phyloP scores from a whole-genome alignment of 768 basidiomycete species.

The Panus rudis region DNA sequence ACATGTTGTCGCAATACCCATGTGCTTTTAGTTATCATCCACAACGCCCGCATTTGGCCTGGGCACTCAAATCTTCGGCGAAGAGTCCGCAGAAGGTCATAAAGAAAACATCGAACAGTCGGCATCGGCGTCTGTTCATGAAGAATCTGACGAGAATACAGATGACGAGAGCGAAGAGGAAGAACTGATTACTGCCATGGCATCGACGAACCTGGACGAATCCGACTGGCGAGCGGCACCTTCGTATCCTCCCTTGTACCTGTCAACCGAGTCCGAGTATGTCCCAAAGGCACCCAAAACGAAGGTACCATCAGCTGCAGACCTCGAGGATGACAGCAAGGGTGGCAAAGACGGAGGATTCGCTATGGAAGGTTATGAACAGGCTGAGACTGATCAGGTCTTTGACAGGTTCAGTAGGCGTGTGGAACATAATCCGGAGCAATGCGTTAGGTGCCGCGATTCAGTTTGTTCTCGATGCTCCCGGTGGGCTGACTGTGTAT shows the following conservation, averaged over 20 bases:
- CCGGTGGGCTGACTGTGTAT: not conserved
- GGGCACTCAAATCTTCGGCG: slow-evolving; percentile 63
- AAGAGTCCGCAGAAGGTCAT: not conserved
- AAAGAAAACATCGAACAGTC: slow-evolving; percentile 1
- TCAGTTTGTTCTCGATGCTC: slow-evolving; percentile 1
- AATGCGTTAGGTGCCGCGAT: slow-evolving; percentile 69
- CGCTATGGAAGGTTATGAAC: slow-evolving; percentile 75
- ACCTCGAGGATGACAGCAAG: slow-evolving; percentile 36
- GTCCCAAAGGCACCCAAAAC: slow-evolving; percentile 49
- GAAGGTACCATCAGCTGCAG: slow-evolving; percentile 32
- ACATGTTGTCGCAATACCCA: not conserved
- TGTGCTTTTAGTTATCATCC: slow-evolving; percentile 6
- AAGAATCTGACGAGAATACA: slow-evolving; percentile 13
- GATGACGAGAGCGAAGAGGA: slow-evolving; percentile 30
- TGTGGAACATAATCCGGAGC: slow-evolving; percentile 63
- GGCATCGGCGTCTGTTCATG: not conserved
- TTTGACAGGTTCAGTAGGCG: slow-evolving; percentile 82
- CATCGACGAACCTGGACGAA: slow-evolving; percentile 44
- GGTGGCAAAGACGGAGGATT: slow-evolving; percentile 43
- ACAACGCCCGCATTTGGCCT: slow-evolving; percentile 40
- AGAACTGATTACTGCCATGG: slow-evolving; percentile 51
- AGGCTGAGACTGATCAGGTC: slow-evolving; percentile 72
- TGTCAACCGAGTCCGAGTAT: slow-evolving; percentile 72
- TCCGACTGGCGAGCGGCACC: slow-evolving; percentile 67
- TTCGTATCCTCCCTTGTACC: slow-evolving; percentile 59